A percentile compares a stretch with the other conserved stretches of the same genome.
Evolutionary conservation across 371 early-diverging fungal genomes (phyloP).

Genomic region (Lichtheimia ramosa): DNA sequence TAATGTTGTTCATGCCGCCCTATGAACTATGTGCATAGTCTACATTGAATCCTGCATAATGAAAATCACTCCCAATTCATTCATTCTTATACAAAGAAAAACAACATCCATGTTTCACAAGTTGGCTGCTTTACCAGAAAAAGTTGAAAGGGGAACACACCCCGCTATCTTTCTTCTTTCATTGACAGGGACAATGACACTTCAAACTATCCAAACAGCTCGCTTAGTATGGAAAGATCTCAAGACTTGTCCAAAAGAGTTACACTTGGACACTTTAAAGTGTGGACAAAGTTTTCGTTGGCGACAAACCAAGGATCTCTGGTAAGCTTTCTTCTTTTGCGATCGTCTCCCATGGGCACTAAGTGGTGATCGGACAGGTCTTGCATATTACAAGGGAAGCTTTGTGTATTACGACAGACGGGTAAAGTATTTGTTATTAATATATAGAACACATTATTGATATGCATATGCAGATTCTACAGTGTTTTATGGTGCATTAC

Average conservation of each 20-base stretch:
- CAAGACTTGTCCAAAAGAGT: slow-evolving; percentile 59
- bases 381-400: slow-evolving; percentile 32
- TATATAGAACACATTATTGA: background rate
- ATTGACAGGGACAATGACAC: no score
- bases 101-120: no score
- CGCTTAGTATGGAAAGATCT: slow-evolving; percentile 59
- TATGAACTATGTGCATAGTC: no score
- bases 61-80: no score
- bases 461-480: slow-evolving; percentile 17
- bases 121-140: no score
- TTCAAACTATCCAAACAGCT: no score
- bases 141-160: no score
- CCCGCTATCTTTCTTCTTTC: no score
- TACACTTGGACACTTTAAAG: slow-evolving; percentile 77
- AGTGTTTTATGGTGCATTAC: slow-evolving; percentile 29
- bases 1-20: no score
- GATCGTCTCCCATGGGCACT: background rate
- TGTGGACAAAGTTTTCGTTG: slow-evolving; percentile 94
- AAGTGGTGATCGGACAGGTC: slow-evolving; percentile 24
- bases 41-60: no score
- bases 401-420: slow-evolving; percentile 28
- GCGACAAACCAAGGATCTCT: slow-evolving; percentile 49
- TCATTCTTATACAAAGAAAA: no score
- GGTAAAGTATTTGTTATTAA: slow-evolving; percentile 11
- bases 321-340: slow-evolving; percentile 32